phyloP scores from a whole-genome alignment of 305 asterid species.

The Fraxinus albicans region DNA sequence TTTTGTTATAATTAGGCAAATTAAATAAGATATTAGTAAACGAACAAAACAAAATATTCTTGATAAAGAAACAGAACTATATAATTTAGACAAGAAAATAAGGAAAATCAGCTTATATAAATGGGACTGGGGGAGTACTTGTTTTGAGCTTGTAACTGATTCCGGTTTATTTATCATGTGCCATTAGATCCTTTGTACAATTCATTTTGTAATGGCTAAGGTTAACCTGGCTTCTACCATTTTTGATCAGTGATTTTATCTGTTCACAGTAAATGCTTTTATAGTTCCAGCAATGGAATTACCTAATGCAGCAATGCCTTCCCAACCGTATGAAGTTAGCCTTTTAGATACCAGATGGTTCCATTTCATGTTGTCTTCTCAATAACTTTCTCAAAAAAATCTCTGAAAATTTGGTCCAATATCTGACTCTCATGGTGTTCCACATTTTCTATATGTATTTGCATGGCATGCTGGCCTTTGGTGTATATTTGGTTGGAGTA shows the following conservation, averaged over 20 bases:
- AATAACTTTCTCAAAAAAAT: background rate
- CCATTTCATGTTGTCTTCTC: background rate
- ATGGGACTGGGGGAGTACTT: background rate
- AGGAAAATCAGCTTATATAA: background rate
- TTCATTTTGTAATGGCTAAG: conserved; percentile 2
- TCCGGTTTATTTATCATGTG: background rate
- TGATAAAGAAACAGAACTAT: background rate
- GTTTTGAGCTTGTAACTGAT: background rate
- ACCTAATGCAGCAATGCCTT: conserved; percentile 17
- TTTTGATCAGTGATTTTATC: background rate
- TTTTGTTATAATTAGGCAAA: background rate
- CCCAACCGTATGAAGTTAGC: conserved; percentile 8
- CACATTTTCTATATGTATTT: background rate
- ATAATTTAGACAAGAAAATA: background rate
- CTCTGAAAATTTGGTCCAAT: background rate
- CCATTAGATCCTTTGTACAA: background rate
- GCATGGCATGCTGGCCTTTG: background rate
- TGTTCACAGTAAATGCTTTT: background rate
- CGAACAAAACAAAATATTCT: background rate
- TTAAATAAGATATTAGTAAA: too few species aligned
- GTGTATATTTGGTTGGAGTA: background rate
- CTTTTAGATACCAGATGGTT: background rate
- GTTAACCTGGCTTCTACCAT: background rate
- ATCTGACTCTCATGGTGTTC: background rate
- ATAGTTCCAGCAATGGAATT: conserved; percentile 1